Conservation (phyloP, 2,329 filamentous ascomycete genomes). For the Colletotrichum sp. region DNA sequence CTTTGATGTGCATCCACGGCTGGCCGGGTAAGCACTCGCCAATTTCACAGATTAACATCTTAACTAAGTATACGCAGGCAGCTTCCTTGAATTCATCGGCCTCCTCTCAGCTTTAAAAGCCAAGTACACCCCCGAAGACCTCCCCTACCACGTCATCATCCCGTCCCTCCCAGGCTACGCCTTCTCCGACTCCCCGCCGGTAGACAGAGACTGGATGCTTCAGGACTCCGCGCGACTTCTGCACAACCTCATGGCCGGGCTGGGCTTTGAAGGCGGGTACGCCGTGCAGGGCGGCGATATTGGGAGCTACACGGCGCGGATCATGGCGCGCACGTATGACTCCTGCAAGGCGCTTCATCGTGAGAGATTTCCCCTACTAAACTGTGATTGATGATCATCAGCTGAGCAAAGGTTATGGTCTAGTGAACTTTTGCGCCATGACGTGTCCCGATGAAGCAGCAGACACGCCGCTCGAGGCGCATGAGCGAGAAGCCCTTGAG, state of each 20-base stretch:
- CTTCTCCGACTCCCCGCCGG: background rate
- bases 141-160: background rate
- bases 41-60: background rate
- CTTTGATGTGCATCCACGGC: background rate
- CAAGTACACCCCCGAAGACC: background rate
- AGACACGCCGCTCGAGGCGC: background rate
- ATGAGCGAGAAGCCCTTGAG: background rate
- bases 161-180: background rate
- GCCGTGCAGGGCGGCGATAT: background rate
- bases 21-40: background rate
- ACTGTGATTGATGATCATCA: background rate
- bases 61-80: background rate
- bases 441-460: background rate
- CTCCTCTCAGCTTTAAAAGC: background rate
- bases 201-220: background rate
- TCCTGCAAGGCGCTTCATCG: background rate
- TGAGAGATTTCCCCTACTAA: background rate
- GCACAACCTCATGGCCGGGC: background rate
- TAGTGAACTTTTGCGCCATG: background rate
- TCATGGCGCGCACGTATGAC: background rate
- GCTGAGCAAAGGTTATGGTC: accelerated
- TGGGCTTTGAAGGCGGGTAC: background rate
- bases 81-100: background rate
- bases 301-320: background rate
- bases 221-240: background rate